phyloP scores from a whole-genome alignment of 2,329 filamentous ascomycete genomes.

The Beauveria sp. region DNA sequence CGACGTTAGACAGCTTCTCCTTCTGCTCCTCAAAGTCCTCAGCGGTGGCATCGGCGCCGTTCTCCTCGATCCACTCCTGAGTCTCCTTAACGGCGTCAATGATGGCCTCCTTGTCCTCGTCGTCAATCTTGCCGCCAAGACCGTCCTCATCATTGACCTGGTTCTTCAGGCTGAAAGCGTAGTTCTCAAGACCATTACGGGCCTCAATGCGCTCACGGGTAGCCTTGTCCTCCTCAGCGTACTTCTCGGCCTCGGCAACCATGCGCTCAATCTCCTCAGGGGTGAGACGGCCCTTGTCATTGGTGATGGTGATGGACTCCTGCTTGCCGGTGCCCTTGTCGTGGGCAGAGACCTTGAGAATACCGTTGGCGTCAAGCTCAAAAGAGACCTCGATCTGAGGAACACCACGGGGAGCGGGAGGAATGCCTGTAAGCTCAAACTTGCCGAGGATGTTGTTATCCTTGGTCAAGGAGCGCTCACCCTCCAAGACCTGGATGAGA shows the following conservation, averaged over 20 bases:
- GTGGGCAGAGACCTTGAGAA: slow-evolving; percentile 88
- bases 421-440: slow-evolving; percentile 95
- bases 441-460: slow-evolving; percentile 97
- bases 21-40: slow-evolving; percentile 99
- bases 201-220: slow-evolving; percentile 95
- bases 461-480: slow-evolving; percentile 89
- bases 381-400: slow-evolving; percentile 98
- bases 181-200: slow-evolving; percentile 96
- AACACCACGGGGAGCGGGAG: slow-evolving; percentile 88
- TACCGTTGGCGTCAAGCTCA: slow-evolving; percentile 96
- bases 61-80: slow-evolving; percentile 94
- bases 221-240: slow-evolving; percentile 98
- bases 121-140: slow-evolving; percentile 95
- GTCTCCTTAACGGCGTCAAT: slow-evolving; percentile 95
- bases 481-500: slow-evolving; percentile 91
- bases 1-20: slow-evolving; percentile 95
- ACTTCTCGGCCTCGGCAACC: slow-evolving; percentile 97
- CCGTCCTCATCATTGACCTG: slow-evolving; percentile 95
- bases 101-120: slow-evolving; percentile 97
- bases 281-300: slow-evolving; percentile 96
- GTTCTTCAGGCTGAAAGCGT: slow-evolving; percentile 98
- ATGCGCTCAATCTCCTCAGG: slow-evolving; percentile 98
- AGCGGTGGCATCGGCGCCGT: slow-evolving; percentile 71
- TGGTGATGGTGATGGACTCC: slow-evolving; percentile 97
- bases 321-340: slow-evolving; percentile 98